Percentiles rank a stretch among this genome's conserved stretches.
Evolutionary conservation across 2,329 filamentous ascomycete species (phyloP).

Genomic region (Septoria petroselini): DNA sequence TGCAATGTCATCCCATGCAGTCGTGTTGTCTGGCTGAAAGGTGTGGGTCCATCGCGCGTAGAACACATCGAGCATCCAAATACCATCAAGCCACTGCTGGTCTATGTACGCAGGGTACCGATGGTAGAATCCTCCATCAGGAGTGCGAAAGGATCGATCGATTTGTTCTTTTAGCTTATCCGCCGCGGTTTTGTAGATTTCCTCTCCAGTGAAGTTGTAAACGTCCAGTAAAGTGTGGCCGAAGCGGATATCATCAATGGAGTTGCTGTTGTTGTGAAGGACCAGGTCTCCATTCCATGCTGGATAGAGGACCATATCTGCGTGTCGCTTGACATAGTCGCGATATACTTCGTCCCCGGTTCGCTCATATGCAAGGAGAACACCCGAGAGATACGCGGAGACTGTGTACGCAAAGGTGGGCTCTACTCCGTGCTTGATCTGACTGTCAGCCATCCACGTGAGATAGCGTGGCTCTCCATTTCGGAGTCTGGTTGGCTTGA

Average conservation of each 20-base stretch:
- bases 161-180: slow-evolving; percentile 26
- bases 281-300: slow-evolving; percentile 31
- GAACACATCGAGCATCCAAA: slow-evolving; percentile 50
- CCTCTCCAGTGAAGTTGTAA: slow-evolving; percentile 22
- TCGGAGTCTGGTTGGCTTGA: not conserved
- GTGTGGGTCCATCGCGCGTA: slow-evolving; percentile 31
- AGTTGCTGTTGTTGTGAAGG: slow-evolving; percentile 18
- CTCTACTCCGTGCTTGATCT: slow-evolving; percentile 30
- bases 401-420: slow-evolving; percentile 27
- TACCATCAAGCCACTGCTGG: slow-evolving; percentile 53
- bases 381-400: slow-evolving; percentile 25
- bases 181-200: slow-evolving; percentile 22
- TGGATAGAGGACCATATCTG: slow-evolving; percentile 45
- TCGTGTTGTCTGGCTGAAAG: slow-evolving; percentile 14
- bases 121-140: slow-evolving; percentile 33
- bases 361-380: slow-evolving; percentile 25
- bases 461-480: slow-evolving; percentile 18
- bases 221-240: slow-evolving; percentile 31
- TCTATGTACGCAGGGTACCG: slow-evolving; percentile 43
- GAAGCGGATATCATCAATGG: slow-evolving; percentile 20
- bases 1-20: slow-evolving; percentile 27
- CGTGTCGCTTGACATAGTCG: slow-evolving; percentile 47
- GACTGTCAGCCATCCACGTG: slow-evolving; percentile 30
- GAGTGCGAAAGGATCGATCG: slow-evolving; percentile 28
- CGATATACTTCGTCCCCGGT: slow-evolving; percentile 27